Percentiles rank a stretch among this genome's conserved stretches.
Evolutionary conservation across 2,329 filamentous ascomycete species (phyloP).

Genomic region (Cladophialophora exuberans): DNA sequence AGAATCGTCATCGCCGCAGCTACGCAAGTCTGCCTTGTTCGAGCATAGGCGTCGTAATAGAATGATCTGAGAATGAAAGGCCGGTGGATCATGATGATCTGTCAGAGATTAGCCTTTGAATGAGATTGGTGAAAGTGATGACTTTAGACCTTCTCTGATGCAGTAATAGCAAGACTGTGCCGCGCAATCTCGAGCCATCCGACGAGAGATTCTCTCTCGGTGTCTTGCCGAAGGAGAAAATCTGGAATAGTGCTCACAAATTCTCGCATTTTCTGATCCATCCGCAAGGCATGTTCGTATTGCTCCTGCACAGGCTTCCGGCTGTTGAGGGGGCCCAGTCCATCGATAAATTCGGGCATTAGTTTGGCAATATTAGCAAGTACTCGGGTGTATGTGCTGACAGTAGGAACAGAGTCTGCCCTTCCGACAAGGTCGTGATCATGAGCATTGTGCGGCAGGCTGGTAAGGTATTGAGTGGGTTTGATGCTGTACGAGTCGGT

Average conservation of each 20-base stretch:
- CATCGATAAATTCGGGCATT: constrained; percentile 40
- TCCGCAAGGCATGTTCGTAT: constrained; percentile 42
- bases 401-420: neutral
- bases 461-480: constrained; percentile 41
- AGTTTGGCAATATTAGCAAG: constrained; percentile 39
- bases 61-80: constrained; percentile 41
- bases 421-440: constrained; percentile 35
- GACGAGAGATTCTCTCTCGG: constrained; percentile 37
- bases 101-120: neutral
- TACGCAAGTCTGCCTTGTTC: neutral
- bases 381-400: constrained; percentile 28
- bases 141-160: constrained; percentile 37
- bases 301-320: constrained; percentile 41
- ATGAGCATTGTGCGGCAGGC: constrained; percentile 40
- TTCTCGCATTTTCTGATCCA: constrained; percentile 40
- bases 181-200: constrained; percentile 41
- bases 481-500: constrained; percentile 44
- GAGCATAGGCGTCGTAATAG: neutral
- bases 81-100: constrained; percentile 50
- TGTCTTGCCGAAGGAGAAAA: constrained; percentile 36
- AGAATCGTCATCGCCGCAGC: neutral
- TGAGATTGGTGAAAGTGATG: neutral
- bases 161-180: constrained; percentile 43
- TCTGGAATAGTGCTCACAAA: constrained; percentile 40
- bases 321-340: constrained; percentile 38